A percentile compares a stretch with the other conserved stretches of the same genome.
These are phyloP conservation scores for Centella asiatica DNA, from an alignment of 129 eudicot species.

Conservation along the genomic window DNA sequence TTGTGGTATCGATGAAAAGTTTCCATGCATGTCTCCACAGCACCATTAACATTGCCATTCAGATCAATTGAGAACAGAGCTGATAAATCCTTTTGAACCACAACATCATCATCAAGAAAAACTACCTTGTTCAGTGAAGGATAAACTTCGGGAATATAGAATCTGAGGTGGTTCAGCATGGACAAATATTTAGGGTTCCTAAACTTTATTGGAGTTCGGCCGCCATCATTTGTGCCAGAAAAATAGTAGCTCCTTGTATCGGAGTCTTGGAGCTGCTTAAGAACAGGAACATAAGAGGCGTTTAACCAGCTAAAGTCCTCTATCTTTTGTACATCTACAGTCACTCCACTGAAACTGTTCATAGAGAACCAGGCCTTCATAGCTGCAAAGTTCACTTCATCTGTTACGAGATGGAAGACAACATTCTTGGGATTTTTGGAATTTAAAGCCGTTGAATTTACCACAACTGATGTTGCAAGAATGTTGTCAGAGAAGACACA, in stretches of 20 bases:
- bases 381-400: conserved; percentile 18
- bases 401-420: conserved; percentile 25
- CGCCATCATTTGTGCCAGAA: conserved; percentile 17
- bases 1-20: conserved; percentile 27
- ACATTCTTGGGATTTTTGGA: conserved; percentile 9
- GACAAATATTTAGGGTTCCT: conserved; percentile 26
- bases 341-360: conserved; percentile 19
- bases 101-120: conserved; percentile 27
- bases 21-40: conserved; percentile 27
- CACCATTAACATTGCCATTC: conserved; percentile 25
- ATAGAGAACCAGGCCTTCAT: conserved; percentile 24
- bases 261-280: conserved; percentile 28
- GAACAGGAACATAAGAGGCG: conserved; percentile 28
- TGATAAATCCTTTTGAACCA: conserved; percentile 27
- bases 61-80: conserved; percentile 20
- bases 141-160: conserved; percentile 28
- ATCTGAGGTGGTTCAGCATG: conserved; percentile 30
- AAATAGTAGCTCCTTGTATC: conserved; percentile 26
- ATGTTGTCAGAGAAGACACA: conserved; percentile 22
- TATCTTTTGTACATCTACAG: conserved; percentile 15
- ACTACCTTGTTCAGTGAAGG: conserved; percentile 24
- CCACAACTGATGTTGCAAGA: conserved; percentile 24
- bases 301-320: conserved; percentile 24
- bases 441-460: conserved; percentile 18
- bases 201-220: conserved; percentile 22